phyloP scores from a whole-genome alignment of 129 eudicot species.

The Lactuca saligna region DNA sequence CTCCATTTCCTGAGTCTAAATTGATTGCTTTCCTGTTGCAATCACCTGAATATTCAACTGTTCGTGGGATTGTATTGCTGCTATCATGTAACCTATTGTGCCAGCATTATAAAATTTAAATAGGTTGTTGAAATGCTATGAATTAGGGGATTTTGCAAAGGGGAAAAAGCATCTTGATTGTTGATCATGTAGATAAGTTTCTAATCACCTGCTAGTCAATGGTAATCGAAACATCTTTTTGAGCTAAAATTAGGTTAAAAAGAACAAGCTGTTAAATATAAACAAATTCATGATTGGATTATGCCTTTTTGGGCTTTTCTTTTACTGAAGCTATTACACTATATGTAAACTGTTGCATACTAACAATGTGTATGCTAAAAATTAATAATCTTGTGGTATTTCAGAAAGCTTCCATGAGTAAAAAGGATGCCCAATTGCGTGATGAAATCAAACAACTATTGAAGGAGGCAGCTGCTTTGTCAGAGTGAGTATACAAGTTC shows the following conservation, averaged over 20 bases:
- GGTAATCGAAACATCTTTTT: conserved; percentile 1
- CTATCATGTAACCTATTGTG: not conserved
- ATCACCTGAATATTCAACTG: not conserved
- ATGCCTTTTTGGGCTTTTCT: not conserved
- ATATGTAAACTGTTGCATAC: not conserved
- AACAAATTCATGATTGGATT: not conserved
- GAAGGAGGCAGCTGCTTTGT: conserved; percentile 62
- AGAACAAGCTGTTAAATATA: not conserved
- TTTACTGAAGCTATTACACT: conserved; percentile 3
- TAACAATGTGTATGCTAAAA: not conserved
- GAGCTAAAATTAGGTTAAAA: not conserved
- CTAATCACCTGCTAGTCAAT: not conserved
- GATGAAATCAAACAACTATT: conserved; percentile 74
- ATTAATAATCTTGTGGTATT: conserved; percentile 3
- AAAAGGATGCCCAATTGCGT: conserved; percentile 48
- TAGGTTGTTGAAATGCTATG: not conserved
- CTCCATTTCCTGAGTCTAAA: not conserved
- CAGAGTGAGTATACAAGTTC: conserved; percentile 55
- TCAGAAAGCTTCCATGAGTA: conserved; percentile 51
- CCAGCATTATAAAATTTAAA: not conserved
- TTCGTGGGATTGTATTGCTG: not conserved
- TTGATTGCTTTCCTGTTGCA: not conserved
- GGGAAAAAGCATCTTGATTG: conserved; percentile 5
- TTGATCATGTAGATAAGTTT: not conserved
- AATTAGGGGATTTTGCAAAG: not conserved